Evolutionary conservation across 164 flowering plant genomes (phyloP).

Genomic region (Berberis vulgaris): DNA sequence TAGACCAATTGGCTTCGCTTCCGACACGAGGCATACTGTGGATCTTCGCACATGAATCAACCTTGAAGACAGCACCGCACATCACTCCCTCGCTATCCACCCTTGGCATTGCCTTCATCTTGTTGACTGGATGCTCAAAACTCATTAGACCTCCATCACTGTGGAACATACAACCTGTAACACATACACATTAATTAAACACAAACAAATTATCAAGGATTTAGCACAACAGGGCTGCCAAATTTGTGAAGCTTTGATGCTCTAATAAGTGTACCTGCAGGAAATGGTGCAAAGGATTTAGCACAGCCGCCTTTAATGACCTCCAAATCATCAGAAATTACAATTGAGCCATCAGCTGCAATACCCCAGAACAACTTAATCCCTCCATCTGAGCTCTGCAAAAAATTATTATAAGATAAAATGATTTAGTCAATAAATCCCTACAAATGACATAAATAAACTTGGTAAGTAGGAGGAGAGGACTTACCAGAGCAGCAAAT

Average conservation of each 20-base stretch:
- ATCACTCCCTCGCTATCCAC: constrained; percentile 81
- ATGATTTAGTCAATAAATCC: neutral
- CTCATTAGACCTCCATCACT: constrained; percentile 86
- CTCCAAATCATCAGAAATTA: constrained; percentile 70
- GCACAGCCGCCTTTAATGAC: constrained; percentile 77
- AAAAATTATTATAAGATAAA: neutral
- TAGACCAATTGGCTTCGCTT: constrained; percentile 64
- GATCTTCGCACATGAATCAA: constrained; percentile 54
- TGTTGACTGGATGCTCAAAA: constrained; percentile 94
- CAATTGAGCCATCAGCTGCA: constrained; percentile 90
- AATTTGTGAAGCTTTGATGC: no score
- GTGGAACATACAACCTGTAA: constrained; percentile 82
- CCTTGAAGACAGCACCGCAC: constrained; percentile 90
- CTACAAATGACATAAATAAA: neutral
- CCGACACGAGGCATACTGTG: constrained; percentile 82
- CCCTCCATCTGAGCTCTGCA: constrained; percentile 71
- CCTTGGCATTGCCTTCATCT: constrained; percentile 86
- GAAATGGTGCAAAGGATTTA: constrained; percentile 92
- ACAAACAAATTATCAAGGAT: no score
- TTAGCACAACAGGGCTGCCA: no score
- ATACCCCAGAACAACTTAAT: constrained; percentile 81
- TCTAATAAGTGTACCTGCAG: constrained; percentile 37
- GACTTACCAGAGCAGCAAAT: constrained; percentile 68
- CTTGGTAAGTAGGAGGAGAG: neutral
- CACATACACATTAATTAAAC: neutral